Base-by-base conservation (phyloP, 805 yeast genomes). In the Saccharomycopsis javanensis region DNA sequence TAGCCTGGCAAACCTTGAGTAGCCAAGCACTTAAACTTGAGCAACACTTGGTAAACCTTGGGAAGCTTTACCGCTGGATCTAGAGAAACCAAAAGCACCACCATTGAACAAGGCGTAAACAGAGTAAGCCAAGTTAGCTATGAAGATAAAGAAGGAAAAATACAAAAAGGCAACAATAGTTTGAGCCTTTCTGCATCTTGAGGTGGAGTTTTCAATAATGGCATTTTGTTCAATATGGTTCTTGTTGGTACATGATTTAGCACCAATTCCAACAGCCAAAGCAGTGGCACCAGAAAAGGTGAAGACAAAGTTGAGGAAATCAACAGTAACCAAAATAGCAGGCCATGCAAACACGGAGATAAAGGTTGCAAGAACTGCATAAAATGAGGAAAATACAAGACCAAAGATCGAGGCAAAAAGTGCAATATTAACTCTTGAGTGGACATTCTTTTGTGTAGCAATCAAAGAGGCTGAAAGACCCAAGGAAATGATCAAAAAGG, bases 101-200 rank as follows among this genome's bases (percentile, higher is more conserved):
- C 88, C 84, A 62, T 79, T 70, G 67, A 81, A 70, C 71, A 86
- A 71, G 55, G 81, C 76, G 50, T 75, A 42, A 54, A 71, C 63
- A 57, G 84, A 77, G 70, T 82, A 69, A 61, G 73, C 73, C 60
- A 80, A 67, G 63, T 90, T 80, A 66, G 79, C 86, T 63, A 88
- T 71, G 71, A 88, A 86, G 70, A 84, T 72, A 69, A 83, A 81
- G 79, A 86, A 83, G 58, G 94, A 79, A 72, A 94, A 84, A 85
- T 82, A 94, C 68, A 86, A 79, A 82, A 88, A 87, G 55, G 91
- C 90, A 65, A 77, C 79, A 18, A 85, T 71, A 61, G 89, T 89
- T 79, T 94, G 98, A 57, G 96, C 90, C 76, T 88, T 85, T 79
- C 97, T 88, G 78, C 99, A 94, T 79, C 98, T 83, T 68, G 82